Conservation (phyloP, 768 basidiomycete genomes). For the Psilocybe subaeruginosa region DNA sequence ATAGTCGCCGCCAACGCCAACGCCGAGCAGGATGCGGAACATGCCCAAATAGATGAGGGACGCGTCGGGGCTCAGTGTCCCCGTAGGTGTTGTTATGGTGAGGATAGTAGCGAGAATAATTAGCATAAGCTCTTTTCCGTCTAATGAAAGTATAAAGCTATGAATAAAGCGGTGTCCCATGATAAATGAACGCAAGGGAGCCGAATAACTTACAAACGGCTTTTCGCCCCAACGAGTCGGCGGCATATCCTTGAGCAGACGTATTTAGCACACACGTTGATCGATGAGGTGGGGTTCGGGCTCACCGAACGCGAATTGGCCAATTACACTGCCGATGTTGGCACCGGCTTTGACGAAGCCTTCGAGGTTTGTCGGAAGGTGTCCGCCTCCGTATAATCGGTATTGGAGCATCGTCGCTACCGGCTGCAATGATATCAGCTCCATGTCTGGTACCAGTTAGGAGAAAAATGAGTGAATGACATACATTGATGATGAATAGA, state of each 20-base stretch:
- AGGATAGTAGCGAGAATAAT: conserved; percentile 81
- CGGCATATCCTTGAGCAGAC: conserved; percentile 49
- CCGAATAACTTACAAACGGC: conserved; percentile 51
- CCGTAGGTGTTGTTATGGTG: conserved; percentile 67
- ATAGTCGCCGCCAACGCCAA: conserved; percentile 83
- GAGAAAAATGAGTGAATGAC: neutral
- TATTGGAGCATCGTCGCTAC: conserved; percentile 27
- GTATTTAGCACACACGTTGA: neutral
- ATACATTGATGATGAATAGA: conserved; percentile 28
- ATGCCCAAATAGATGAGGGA: conserved; percentile 65
- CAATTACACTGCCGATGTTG: conserved; percentile 65
- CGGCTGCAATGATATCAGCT: conserved; percentile 14
- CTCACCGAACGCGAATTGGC: conserved; percentile 56
- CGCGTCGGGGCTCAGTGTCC: conserved; percentile 50
- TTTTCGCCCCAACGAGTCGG: conserved; percentile 71
- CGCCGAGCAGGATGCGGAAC: conserved; percentile 73
- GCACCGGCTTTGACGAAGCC: conserved; percentile 62
- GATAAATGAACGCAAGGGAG: neutral
- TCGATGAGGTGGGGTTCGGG: neutral
- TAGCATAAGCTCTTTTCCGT: conserved; percentile 80
- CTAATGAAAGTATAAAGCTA: conserved; percentile 30
- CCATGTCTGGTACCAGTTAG: neutral
- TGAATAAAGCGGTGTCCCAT: neutral
- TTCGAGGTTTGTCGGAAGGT: conserved; percentile 49
- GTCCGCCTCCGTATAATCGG: conserved; percentile 47